A percentile compares a stretch with the other conserved stretches of the same genome.
These are phyloP conservation scores for Boletus tomentosulus DNA, from an alignment of 768 basidiomycete genomes.

Conservation along the genomic window DNA sequence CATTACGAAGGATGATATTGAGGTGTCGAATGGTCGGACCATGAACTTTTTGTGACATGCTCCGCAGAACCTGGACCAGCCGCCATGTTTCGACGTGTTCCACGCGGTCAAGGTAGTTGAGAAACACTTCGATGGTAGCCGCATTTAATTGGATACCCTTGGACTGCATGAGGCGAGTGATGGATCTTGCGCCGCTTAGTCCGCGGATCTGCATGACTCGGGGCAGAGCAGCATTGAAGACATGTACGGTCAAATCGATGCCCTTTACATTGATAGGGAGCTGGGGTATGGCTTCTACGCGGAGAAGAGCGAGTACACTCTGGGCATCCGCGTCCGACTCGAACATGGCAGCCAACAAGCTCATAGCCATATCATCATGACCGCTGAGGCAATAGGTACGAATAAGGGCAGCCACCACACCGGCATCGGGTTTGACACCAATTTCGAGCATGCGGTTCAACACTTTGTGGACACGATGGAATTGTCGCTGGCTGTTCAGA, in stretches of 20 bases:
- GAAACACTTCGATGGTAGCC: conserved; percentile 51
- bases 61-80: conserved; percentile 46
- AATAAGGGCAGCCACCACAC: conserved; percentile 50
- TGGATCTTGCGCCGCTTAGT: conserved; percentile 39
- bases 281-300: conserved; percentile 12
- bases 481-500: conserved; percentile 41
- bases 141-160: conserved; percentile 49
- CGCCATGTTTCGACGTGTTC: conserved; percentile 42
- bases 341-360: conserved; percentile 48
- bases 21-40: conserved; percentile 54
- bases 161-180: conserved; percentile 55
- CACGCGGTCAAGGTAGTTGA: conserved; percentile 45
- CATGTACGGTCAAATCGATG: conserved; percentile 35
- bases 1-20: conserved; percentile 48
- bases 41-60: conserved; percentile 38
- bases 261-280: conserved; percentile 28
- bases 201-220: conserved; percentile 48
- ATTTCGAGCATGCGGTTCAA: conserved; percentile 43
- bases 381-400: conserved; percentile 50
- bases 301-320: conserved; percentile 18
- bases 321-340: conserved; percentile 23
- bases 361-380: conserved; percentile 46
- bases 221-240: conserved; percentile 61
- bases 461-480: conserved; percentile 43
- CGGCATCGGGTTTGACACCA: conserved; percentile 43